Base-by-base conservation (phyloP, 208 protist species). In the Naegleria fowleri region DNA sequence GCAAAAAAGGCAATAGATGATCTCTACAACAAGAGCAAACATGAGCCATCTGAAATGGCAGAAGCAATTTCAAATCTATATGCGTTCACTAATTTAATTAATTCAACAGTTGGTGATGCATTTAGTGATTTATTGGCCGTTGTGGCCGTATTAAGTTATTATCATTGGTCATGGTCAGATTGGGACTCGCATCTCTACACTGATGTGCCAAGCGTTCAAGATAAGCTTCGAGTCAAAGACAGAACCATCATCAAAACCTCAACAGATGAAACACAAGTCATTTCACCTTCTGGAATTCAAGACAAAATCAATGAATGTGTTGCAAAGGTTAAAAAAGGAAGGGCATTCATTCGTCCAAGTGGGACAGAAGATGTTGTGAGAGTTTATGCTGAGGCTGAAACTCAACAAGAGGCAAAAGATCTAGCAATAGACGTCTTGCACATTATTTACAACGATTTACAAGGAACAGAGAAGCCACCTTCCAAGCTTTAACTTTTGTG, bases 351-450 rank as follows among this genome's bases (percentile, higher is more conserved):
- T 33, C 93, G 97, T 3, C 97, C 97, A 0, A 98, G 96, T 55
- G 98, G 98, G 22, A 99, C 98, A 4, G 98, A 99, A 91, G 95
- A 98, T 5, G 94, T 98, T 89, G 96, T 98, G 25, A 93, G 97
- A 36, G 94, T 98, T 19, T 98, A 98, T 92, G 95, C 95, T 0
- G 97, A 98, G 40, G 91, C 89, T n/a, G 41, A 51, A 76, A 75
- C 86, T 25, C 5, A 88, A 39, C 9, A 92, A 48, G 84, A 91
- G 5, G 51, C 83, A 0, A 67, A 83, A 41, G n/a, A 48, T 29
- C 29, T 91, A n/a, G 86, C 86, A 51, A 48, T 67, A 41, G 41
- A 55, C 29, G 43, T 89, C 7, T 52, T 48, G 13, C 22, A 52
- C 0, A 55, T 87, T n/a, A 52, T 87, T 7, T 87, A 36, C 39